A percentile compares a stretch with the other conserved stretches of the same genome.
phyloP scores from a whole-genome alignment of 495 filamentous ascomycete species.

The Cercophora sp. region DNA sequence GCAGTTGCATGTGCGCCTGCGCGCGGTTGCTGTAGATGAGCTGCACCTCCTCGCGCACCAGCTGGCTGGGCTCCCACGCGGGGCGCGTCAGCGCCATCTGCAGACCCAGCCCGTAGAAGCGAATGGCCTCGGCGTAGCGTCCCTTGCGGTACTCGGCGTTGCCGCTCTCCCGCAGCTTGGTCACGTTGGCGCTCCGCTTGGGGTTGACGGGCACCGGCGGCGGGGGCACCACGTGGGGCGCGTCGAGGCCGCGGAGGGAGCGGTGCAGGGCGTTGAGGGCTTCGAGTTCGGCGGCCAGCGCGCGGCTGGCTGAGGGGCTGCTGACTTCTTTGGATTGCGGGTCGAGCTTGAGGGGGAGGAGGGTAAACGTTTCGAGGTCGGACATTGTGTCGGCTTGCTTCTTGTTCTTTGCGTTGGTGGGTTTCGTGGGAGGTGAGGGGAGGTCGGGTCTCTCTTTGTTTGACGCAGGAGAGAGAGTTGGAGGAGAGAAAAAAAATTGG shows the following conservation, averaged over 20 bases:
- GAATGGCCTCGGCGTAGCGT: constrained; percentile 68
- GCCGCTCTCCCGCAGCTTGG: constrained; percentile 83
- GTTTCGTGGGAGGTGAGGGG: too few relatives aligned
- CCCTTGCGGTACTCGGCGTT: constrained; percentile 78
- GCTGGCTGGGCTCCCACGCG: constrained; percentile 75
- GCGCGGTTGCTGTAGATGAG: constrained; percentile 80
- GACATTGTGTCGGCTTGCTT: constrained; percentile 43
- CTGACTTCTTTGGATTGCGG: constrained; percentile 63
- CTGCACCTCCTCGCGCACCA: constrained; percentile 79
- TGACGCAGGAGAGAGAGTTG: too few relatives aligned
- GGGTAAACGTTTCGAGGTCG: constrained; percentile 70
- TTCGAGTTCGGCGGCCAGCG: constrained; percentile 61
- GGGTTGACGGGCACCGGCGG: constrained; percentile 79
- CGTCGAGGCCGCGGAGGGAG: constrained; percentile 56
- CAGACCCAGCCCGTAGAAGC: constrained; percentile 76
- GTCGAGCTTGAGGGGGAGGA: constrained; percentile 77
- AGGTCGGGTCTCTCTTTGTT: too few relatives aligned
- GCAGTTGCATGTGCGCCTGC: constrained; percentile 78
- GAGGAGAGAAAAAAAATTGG: background rate
- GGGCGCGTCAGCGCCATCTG: constrained; percentile 82
- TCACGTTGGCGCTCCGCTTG: constrained; percentile 78
- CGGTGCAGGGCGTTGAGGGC: constrained; percentile 73
- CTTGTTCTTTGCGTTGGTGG: background rate
- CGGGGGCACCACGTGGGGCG: constrained; percentile 57
- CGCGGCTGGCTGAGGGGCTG: constrained; percentile 27